Evolutionary conservation across 306 rosid genomes (phyloP), one percentile per base, ranked within the genome.

Genomic region (Clitoria ternatea): DNA sequence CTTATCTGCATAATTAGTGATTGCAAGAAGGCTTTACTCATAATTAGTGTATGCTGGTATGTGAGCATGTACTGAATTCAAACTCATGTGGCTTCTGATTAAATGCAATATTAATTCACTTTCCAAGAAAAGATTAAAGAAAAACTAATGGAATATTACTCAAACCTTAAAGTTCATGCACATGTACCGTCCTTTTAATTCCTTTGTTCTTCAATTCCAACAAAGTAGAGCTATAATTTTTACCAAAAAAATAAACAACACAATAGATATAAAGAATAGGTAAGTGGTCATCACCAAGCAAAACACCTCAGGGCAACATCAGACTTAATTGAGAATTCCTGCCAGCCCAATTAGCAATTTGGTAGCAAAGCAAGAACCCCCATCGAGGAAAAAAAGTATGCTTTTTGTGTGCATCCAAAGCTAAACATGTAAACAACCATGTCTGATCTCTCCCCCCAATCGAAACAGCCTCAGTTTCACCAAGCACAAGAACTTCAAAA

Each of bases 401-500:
- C n/a, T n/a, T n/a, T n/a, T n/a, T n/a, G n/a, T n/a, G n/a, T n/a
- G n/a, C n/a, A n/a, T n/a, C n/a, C n/a, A n/a, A n/a, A n/a, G n/a
- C n/a, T n/a, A 82, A 67, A 78, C 72, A 52, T 68, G 43, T 12
- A 26, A 64, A 73, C 61, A n/a, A n/a, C n/a, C n/a, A n/a, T n/a
- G n/a, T n/a, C n/a, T n/a, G n/a, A n/a, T n/a, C n/a, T n/a, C n/a
- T n/a, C n/a, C n/a, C n/a, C n/a, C n/a, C n/a, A n/a, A n/a, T n/a
- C n/a, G n/a, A 55, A 29, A 29, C 32, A 29, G 8, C 39, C 39
- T 33, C 8, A 0, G 39, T 33, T 33, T 33, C 10, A 6, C 39
- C 33, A 30, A 30, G 5, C 5, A 6, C 5, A 30, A 30, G 6
- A 30, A 30, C n/a, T n/a, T n/a, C n/a, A n/a, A n/a, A n/a, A n/a